Base-by-base conservation (phyloP, 805 yeast genomes). In the Candida golubevii region DNA sequence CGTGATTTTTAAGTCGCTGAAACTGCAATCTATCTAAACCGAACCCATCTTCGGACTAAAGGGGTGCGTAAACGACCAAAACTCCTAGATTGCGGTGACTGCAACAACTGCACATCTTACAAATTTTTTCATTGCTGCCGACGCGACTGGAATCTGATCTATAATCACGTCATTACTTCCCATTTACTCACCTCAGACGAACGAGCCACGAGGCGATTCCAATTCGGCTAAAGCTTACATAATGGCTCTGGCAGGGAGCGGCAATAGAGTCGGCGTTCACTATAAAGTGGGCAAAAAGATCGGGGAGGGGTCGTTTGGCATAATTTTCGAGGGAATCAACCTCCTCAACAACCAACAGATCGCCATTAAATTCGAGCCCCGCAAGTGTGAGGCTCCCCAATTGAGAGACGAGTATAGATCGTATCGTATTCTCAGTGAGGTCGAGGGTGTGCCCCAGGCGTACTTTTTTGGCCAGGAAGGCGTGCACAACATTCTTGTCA, bases 391-490 rank as follows among this genome's bases (percentile, higher is more conserved):
- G 58, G 97, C 98, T 8, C 99, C 99, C 7, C 99, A 93, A 65
- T 75, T 93, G 46, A 79, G 97, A 58, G 99, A 93, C 65, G 99
- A 93, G 67, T 93, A 90, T 65, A 77, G 97, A 57, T 85, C 97
- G n/a, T 93, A 93, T 68, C 85, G 89, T 59, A 85, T 88, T 45
- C 73, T 93, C 40, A 80, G 81, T 46, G 96, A 95, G 14, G 77
- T 83, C 41, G 75, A 72, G 36, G 98, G 98, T 38, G 83, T 93
- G 42, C 99, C 99, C 41, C 82, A 83, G 58, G 98, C 96, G n/a
- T 93, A 93, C 69, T 93, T 89, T 64, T 91, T 91, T 65, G 99
- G 99, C 47, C 98, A 93, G 63, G 99, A 93, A 68, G 98, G 99
- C 29, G 79, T 93, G 48, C 98, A 93, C 72, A 90, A 91, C 65